Conservation (phyloP, 768 basidiomycete genomes). For the Cantharellus cinnabarinus region DNA sequence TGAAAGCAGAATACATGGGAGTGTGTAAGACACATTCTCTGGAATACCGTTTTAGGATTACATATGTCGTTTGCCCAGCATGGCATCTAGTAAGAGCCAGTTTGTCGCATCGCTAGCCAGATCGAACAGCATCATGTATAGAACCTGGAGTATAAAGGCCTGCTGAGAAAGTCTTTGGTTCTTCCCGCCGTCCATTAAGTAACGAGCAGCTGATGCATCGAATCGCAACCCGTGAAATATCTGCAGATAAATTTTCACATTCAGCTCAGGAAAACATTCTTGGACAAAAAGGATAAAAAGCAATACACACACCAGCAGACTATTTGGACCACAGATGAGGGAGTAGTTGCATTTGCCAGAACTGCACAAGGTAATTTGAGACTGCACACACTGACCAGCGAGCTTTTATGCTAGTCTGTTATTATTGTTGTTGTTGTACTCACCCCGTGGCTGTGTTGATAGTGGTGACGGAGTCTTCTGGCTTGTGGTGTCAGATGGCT, state of each 20-base stretch:
- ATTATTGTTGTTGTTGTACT: no score
- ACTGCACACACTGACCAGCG: no score
- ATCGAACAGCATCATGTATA: slow-evolving; percentile 50
- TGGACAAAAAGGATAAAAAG: no score
- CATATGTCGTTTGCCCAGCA: slow-evolving; percentile 81
- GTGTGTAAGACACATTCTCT: slow-evolving; percentile 48
- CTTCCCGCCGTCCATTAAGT: slow-evolving; percentile 36
- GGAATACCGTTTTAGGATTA: slow-evolving; percentile 47
- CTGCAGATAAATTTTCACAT: slow-evolving; percentile 22
- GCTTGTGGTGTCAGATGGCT: no score
- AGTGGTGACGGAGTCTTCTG: no score
- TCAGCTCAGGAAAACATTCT: neutral
- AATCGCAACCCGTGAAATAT: slow-evolving; percentile 86
- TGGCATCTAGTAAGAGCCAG: slow-evolving; percentile 49
- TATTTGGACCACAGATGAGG: slow-evolving; percentile 70
- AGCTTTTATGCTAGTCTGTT: no score
- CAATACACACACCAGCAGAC: slow-evolving; percentile 63
- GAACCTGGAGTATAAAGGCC: slow-evolving; percentile 33
- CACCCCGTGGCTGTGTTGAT: no score
- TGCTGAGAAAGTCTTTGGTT: slow-evolving; percentile 48
- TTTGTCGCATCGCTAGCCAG: slow-evolving; percentile 46
- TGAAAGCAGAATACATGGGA: slow-evolving; percentile 76
- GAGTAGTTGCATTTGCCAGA: slow-evolving; percentile 72
- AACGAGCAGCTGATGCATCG: slow-evolving; percentile 57
- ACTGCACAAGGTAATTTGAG: slow-evolving; percentile 59